Evolutionary conservation across 306 rosid genomes (phyloP).

Genomic region (Biancaea sappan): DNA sequence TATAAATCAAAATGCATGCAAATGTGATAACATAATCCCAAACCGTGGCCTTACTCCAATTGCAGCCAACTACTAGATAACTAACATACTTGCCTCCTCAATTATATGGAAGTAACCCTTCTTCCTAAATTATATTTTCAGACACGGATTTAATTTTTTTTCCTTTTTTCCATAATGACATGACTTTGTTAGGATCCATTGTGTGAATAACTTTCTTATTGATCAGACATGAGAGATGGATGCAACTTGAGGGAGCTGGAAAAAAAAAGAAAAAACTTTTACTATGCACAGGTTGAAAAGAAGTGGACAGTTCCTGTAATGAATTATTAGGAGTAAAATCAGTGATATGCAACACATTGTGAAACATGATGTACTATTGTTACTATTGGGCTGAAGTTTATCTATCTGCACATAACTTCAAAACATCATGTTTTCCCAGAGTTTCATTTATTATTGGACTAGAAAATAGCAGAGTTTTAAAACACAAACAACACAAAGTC

Average conservation of each 20-base stretch:
- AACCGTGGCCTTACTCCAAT: neutral
- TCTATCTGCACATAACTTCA: neutral
- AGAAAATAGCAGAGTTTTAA: slow-evolving; percentile 3
- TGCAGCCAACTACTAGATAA: slow-evolving; percentile 1
- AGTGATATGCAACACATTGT: neutral
- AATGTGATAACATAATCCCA: neutral
- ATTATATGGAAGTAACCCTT: slow-evolving; percentile 4
- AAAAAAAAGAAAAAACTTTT: neutral
- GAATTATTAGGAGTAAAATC: neutral
- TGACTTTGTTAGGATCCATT: neutral
- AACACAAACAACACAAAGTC: neutral
- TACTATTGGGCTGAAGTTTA: neutral
- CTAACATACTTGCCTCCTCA: neutral
- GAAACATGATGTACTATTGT: too few species aligned
- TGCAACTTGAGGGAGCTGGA: slow-evolving; percentile 3
- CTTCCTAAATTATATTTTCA: slow-evolving; percentile 1
- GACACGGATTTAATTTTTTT: neutral
- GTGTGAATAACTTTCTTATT: neutral
- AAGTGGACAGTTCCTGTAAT: neutral
- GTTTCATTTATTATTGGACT: neutral
- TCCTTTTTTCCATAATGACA: neutral
- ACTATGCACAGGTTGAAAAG: neutral
- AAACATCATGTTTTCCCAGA: neutral
- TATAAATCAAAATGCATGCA: neutral
- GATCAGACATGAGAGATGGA: neutral